Evolutionary conservation across 2,329 filamentous ascomycete genomes (phyloP).

Genomic region (Chaetomium strumarium): DNA sequence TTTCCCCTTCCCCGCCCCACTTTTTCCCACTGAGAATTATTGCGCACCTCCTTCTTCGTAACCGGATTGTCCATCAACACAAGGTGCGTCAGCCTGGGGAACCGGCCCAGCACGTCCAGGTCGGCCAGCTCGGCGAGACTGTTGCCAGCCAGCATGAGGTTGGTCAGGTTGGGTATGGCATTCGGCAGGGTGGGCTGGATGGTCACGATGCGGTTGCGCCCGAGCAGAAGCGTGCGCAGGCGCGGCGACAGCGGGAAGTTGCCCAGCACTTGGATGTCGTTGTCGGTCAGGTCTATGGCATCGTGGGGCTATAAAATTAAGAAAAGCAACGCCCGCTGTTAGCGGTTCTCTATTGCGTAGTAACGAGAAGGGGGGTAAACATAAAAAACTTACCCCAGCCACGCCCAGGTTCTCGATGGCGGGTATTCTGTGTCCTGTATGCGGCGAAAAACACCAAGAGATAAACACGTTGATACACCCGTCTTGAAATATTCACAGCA

Average conservation of each 20-base stretch:
- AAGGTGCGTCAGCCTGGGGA: conserved; percentile 69
- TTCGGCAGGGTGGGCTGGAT: conserved; percentile 72
- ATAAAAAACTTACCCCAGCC: conserved; percentile 63
- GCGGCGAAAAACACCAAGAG: conserved; percentile 23
- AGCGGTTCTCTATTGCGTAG: background rate
- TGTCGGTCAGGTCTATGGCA: conserved; percentile 97
- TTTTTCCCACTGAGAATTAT: background rate
- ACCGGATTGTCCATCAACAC: conserved; percentile 84
- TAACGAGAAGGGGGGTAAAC: conserved; percentile 1
- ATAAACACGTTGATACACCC: conserved; percentile 16
- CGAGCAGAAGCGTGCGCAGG: conserved; percentile 79
- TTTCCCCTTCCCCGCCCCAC: background rate
- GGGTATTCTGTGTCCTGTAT: conserved; percentile 93
- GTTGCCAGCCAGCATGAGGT: conserved; percentile 78
- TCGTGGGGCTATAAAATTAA: conserved; percentile 67
- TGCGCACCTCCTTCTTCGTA: conserved; percentile 77
- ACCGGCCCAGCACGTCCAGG: conserved; percentile 68
- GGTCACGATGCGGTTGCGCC: conserved; percentile 77
- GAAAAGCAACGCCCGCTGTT: too few species aligned
- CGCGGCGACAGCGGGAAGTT: conserved; percentile 92
- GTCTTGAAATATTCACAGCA: conserved; percentile 12
- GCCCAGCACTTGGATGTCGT: conserved; percentile 81
- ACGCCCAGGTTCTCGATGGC: conserved; percentile 96
- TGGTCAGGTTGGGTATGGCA: conserved; percentile 74
- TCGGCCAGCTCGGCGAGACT: conserved; percentile 79